These are phyloP conservation scores for Adansonia madagascariensis DNA, from an alignment of 441 rosid species.

Conservation along the genomic window DNA sequence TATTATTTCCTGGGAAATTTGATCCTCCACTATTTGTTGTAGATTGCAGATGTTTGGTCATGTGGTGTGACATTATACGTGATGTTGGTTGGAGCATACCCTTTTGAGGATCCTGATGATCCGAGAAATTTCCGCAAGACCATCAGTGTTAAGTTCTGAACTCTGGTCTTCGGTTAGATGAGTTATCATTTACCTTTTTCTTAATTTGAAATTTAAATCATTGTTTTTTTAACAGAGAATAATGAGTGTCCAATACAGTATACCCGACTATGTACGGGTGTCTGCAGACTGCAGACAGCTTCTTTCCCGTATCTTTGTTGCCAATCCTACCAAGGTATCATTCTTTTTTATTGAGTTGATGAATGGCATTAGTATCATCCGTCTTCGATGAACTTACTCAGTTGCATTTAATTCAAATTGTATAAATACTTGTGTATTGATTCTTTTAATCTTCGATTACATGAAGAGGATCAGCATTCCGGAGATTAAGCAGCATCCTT, in stretches of 20 bases:
- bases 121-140: constrained; percentile 74
- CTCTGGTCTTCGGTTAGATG: neutral
- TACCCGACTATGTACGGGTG: constrained; percentile 65
- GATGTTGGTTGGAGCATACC: constrained; percentile 76
- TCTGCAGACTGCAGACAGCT: constrained; percentile 63
- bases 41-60: constrained; percentile 82
- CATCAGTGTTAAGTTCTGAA: constrained; percentile 51
- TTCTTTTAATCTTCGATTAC: constrained; percentile 19
- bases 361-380: no score
- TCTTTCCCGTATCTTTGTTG: constrained; percentile 63
- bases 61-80: constrained; percentile 75
- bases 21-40: constrained; percentile 26
- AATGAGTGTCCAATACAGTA: constrained; percentile 57
- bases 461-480: constrained; percentile 63
- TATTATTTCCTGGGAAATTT: constrained; percentile 15
- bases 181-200: neutral
- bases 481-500: constrained; percentile 67
- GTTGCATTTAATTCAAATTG: neutral
- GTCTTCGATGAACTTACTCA: neutral
- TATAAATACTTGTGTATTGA: neutral
- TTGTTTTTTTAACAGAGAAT: constrained; percentile 51
- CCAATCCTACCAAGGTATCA: constrained; percentile 62
- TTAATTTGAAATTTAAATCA: neutral
- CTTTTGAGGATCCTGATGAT: constrained; percentile 75
- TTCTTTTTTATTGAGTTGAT: no score